A percentile compares a stretch with the other conserved stretches of the same genome.
Conservation (phyloP, 2,329 filamentous ascomycete species). For the Sclerotinia subarctica region DNA sequence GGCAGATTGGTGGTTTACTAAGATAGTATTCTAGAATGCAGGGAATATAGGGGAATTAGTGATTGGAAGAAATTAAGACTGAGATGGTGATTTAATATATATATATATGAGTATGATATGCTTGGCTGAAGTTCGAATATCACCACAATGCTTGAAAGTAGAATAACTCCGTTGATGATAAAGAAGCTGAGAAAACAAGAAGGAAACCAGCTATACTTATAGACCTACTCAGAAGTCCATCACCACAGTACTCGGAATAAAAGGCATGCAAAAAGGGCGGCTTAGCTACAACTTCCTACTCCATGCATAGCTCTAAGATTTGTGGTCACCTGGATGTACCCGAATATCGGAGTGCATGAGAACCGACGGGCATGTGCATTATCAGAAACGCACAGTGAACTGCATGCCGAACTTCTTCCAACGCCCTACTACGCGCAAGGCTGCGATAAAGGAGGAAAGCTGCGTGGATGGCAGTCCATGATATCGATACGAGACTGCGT, state of each 20-base stretch:
- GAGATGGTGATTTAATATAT: neutral
- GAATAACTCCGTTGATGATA: conserved; percentile 5
- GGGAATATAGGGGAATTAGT: neutral
- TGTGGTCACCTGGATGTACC: neutral
- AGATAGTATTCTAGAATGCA: neutral
- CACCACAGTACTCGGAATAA: neutral
- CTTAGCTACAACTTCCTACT: neutral
- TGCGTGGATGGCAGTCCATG: neutral
- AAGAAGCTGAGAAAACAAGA: neutral
- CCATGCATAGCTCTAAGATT: conserved; percentile 1
- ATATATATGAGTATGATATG: too few relatives aligned
- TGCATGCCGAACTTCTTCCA: neutral
- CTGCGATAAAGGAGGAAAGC: neutral
- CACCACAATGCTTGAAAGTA: neutral
- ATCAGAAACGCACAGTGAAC: neutral
- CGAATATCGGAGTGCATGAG: neutral
- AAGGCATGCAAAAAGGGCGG: neutral
- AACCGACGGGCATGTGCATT: neutral
- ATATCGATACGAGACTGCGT: neutral
- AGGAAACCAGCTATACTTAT: conserved; percentile 9
- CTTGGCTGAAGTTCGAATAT: neutral
- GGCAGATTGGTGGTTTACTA: conserved; percentile 25
- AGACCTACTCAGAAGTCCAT: neutral
- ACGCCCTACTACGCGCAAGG: conserved; percentile 8
- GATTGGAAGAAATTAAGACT: neutral